A percentile compares a stretch with the other conserved stretches of the same genome.
These are phyloP conservation scores for Cicer yamashitae DNA, from an alignment of 306 rosid species.

Conservation along the genomic window DNA sequence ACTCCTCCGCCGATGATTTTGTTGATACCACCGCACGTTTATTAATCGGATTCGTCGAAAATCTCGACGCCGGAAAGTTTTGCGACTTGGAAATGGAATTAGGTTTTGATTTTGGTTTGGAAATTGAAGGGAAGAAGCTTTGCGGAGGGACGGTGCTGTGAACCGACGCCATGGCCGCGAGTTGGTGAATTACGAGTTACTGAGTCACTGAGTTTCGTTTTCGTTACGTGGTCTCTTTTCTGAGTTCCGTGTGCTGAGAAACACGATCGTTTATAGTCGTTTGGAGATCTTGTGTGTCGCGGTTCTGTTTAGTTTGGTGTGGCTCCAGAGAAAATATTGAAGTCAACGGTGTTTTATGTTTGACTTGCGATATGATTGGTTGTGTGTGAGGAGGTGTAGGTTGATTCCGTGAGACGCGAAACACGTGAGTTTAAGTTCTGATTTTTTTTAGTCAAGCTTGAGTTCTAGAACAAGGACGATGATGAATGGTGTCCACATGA, in stretches of 20 bases:
- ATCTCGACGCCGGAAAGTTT: constrained; percentile 39
- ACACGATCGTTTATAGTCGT: constrained; percentile 27
- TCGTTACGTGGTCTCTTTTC: constrained; percentile 29
- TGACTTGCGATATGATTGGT: constrained; percentile 18
- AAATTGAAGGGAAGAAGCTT: constrained; percentile 52
- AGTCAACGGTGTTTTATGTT: neutral
- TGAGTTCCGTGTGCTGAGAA: constrained; percentile 9
- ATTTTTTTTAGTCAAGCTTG: no score
- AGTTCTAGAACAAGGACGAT: neutral
- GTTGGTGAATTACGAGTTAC: constrained; percentile 47
- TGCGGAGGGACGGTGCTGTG: constrained; percentile 63
- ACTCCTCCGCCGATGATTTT: constrained; percentile 58
- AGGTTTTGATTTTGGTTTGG: constrained; percentile 50
- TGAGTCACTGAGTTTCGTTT: constrained; percentile 33
- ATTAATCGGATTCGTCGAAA: constrained; percentile 37
- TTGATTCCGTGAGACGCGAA: neutral
- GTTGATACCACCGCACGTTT: constrained; percentile 40
- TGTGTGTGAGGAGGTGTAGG: neutral
- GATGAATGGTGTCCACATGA: constrained; percentile 53
- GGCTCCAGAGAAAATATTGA: neutral
- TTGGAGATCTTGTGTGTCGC: constrained; percentile 17
- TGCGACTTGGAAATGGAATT: constrained; percentile 9
- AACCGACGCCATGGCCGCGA: constrained; percentile 67
- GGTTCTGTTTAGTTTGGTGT: neutral
- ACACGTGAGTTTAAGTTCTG: neutral